Evolutionary conservation across 2,329 filamentous ascomycete species (phyloP).

Genomic region (Zymoseptoria ardabiliae): DNA sequence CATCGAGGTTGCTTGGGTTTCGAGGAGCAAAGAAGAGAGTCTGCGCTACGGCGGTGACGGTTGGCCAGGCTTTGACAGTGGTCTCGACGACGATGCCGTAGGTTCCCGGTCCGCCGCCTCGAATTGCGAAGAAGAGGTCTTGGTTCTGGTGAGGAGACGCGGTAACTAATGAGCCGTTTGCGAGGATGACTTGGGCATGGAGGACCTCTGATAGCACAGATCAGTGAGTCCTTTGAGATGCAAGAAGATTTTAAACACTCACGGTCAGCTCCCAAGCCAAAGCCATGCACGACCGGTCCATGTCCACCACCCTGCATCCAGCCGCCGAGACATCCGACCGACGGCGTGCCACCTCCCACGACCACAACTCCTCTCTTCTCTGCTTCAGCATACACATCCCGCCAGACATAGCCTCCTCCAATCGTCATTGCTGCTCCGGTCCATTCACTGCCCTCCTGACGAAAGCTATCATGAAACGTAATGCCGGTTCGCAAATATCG

Average conservation of each 20-base stretch:
- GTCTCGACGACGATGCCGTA: constrained; percentile 21
- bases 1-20: constrained; percentile 8
- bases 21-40: constrained; percentile 22
- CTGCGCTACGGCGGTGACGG: constrained; percentile 14
- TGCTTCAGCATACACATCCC: constrained; percentile 28
- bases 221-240: neutral
- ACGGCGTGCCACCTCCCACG: constrained; percentile 13
- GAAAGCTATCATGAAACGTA: constrained; percentile 21
- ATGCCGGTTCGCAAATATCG: constrained; percentile 26
- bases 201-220: constrained; percentile 10
- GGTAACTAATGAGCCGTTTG: constrained; percentile 19
- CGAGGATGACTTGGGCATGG: constrained; percentile 15
- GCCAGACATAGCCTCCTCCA: constrained; percentile 28
- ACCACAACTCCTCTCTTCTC: constrained; percentile 23
- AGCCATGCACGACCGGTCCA: constrained; percentile 14
- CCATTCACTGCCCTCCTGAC: constrained; percentile 19
- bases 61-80: constrained; percentile 17
- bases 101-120: constrained; percentile 47
- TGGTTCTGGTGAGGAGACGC: constrained; percentile 34
- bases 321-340: constrained; percentile 20
- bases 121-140: constrained; percentile 48
- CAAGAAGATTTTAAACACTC: neutral
- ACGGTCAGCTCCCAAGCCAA: constrained; percentile 21
- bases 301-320: constrained; percentile 25
- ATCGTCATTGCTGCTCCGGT: constrained; percentile 27